Evolutionary conservation across 441 rosid genomes (phyloP).

Genomic region (Daphne laureola): DNA sequence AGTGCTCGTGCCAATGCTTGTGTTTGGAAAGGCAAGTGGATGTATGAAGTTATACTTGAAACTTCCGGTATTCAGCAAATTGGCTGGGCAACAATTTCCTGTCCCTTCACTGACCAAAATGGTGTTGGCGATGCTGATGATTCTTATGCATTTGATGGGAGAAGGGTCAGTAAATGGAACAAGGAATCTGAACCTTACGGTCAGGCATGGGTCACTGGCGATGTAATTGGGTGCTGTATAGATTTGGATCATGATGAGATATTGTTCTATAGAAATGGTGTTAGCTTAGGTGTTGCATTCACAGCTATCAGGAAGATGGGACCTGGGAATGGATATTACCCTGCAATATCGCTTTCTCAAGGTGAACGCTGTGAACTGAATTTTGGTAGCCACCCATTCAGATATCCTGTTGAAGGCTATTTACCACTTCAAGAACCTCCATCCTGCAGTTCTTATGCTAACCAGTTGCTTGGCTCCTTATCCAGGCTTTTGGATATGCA

Average conservation of each 20-base stretch:
- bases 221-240: conserved; percentile 91
- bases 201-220: conserved; percentile 90
- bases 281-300: conserved; percentile 88
- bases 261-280: conserved; percentile 78
- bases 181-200: conserved; percentile 76
- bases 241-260: conserved; percentile 67
- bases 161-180: conserved; percentile 90
- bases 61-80: conserved; percentile 89
- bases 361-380: conserved; percentile 88
- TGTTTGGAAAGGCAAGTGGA: conserved; percentile 98
- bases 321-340: conserved; percentile 82
- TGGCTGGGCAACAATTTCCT: conserved; percentile 91
- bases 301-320: conserved; percentile 69
- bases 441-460: conserved; percentile 31
- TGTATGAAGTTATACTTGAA: conserved; percentile 92
- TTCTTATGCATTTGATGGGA: conserved; percentile 97
- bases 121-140: conserved; percentile 99
- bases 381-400: conserved; percentile 85
- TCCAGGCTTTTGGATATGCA: conserved; percentile 63
- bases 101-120: conserved; percentile 85
- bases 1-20: conserved; percentile 80
- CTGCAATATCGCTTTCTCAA: conserved; percentile 89
- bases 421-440: conserved; percentile 75
- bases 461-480: conserved; percentile 59
- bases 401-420: conserved; percentile 55